Base-by-base conservation (phyloP, 805 yeast genomes). In the Suhomyces faveliae region DNA sequence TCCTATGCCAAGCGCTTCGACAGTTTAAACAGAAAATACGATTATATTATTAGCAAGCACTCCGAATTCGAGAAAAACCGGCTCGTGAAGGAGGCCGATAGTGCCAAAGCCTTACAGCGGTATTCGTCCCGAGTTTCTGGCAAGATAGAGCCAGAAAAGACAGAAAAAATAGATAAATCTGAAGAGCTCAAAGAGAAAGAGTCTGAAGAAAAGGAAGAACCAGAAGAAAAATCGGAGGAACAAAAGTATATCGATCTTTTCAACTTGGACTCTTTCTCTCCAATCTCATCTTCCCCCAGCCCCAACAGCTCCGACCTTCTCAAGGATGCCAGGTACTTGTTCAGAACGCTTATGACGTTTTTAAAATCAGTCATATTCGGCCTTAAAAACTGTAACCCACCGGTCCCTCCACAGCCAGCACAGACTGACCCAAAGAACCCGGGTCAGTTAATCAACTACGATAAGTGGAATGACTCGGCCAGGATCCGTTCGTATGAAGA, bases 361-460 rank as follows among this genome's bases (percentile, higher is more conserved):
- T 72, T 94, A 59, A 89, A 91, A 62, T 88, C 97, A 0, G 87
- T 90, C 38, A 86, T 92, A 58, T 88, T 85, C 65, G 96, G 96
- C 3, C 73, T 95, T 54, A 90, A 89, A 61, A 83, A 84, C 45
- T 90, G 96, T 62, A 92, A 91, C 60, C 96, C 97, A 0, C 86
- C 92, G 1, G 73, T 68, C 1, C 77, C 77, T 4, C 74, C 76
- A 5, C 77, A 70, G 49, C 76, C 77, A 10, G 56, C 69, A 6
- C 62, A 63, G 33, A 59, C 65, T 5, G 76, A 71, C 47, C 85
- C 95, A 0, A 68, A 64, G 45, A 65, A 59, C 38, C 64, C 71
- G 2, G 72, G 70, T 2, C 74, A 69, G 50, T 51, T 58, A 11
- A 71, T 70, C 13, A 70, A 71, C 46, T 68, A 71, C 53, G 78